Evolutionary conservation across 2,329 filamentous ascomycete species (phyloP), one percentile per base, ranked within the genome.

Genomic region (Gnomoniopsis sp.): DNA sequence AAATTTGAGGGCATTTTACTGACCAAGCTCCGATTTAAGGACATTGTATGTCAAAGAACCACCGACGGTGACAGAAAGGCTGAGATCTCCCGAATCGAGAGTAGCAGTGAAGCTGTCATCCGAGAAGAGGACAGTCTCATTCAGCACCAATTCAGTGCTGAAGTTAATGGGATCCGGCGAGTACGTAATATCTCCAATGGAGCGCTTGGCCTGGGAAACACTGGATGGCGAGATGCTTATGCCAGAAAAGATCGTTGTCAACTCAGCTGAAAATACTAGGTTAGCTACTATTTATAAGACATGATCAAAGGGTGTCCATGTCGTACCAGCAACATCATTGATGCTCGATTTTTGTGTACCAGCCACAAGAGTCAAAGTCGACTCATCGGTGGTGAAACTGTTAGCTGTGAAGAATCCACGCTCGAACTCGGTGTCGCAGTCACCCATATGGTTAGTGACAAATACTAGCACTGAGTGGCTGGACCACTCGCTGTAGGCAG

Each of bases 41-140:
- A 77, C 72, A 59, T 71, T 72, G 66, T 75, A 79, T 53, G 69
- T 67, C 19, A 79, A 67, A 57, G 72, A 71, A 26, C 76, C 76
- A 1, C 75, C 77, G 48, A 79, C 72, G 15, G 72, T 73, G 47
- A 76, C 67, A 17, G 68, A 68, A 26, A 72, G 68, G 33, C 67
- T 67, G 54, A 79, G 69, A 52, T 64, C 62, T 23, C 70, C 74
- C 22, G 66, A 63, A 36, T 76, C 68, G 22, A 73, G 73, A 2
- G 66, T 69, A 12, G 75, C 66, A 15, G 65, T 72, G 53, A 77
- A 58, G 62, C 11, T 26, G 21, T 41, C 44, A 17, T 49, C 53
- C 46, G 44, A 49, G 44, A 72, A 71, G 17, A 63, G 64, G 26
- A 44, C 53, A 19, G 55, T 50, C 15, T 57, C 49, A 36, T 58